Evolutionary conservation across 2,329 filamentous ascomycete genomes (phyloP).

Genomic region (Phaeosphaeria sp.): DNA sequence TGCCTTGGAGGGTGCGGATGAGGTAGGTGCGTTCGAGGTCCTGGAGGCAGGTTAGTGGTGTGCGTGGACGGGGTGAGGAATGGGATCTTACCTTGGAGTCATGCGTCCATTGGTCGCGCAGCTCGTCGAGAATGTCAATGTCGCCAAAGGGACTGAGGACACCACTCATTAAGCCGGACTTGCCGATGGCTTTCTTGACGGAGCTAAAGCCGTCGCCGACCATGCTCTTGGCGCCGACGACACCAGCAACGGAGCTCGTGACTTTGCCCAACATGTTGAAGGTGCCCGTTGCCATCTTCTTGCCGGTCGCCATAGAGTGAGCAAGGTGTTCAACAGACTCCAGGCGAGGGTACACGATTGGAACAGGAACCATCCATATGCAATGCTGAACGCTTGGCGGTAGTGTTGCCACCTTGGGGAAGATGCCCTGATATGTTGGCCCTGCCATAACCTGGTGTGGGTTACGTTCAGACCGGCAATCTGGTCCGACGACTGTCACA

Average conservation of each 20-base stretch:
- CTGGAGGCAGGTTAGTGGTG: constrained; percentile 46
- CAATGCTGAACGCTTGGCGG: constrained; percentile 96
- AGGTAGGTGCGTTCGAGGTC: constrained; percentile 96
- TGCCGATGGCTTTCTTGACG: constrained; percentile 96
- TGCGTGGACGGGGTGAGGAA: constrained; percentile 1
- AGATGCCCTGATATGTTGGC: constrained; percentile 95
- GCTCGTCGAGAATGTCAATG: constrained; percentile 90
- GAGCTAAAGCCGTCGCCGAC: constrained; percentile 92
- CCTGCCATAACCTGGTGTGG: constrained; percentile 92
- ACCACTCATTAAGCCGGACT: constrained; percentile 92
- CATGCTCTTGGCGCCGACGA: constrained; percentile 92
- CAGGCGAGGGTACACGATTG: constrained; percentile 86
- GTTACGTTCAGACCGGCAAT: constrained; percentile 90
- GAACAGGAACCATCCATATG: constrained; percentile 93
- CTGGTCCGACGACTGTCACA: constrained; percentile 86
- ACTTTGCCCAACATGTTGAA: constrained; percentile 97
- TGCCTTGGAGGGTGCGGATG: constrained; percentile 93
- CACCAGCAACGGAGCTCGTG: constrained; percentile 90
- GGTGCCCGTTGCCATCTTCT: constrained; percentile 94
- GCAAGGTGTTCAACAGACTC: constrained; percentile 92
- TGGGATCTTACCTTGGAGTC: constrained; percentile 75
- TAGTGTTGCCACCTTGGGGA: constrained; percentile 90
- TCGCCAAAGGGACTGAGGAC: constrained; percentile 97
- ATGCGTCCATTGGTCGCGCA: constrained; percentile 97
- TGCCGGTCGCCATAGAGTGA: constrained; percentile 89